Evolutionary conservation across 164 flowering plant genomes (phyloP).

Genomic region (Annona squamosa): DNA sequence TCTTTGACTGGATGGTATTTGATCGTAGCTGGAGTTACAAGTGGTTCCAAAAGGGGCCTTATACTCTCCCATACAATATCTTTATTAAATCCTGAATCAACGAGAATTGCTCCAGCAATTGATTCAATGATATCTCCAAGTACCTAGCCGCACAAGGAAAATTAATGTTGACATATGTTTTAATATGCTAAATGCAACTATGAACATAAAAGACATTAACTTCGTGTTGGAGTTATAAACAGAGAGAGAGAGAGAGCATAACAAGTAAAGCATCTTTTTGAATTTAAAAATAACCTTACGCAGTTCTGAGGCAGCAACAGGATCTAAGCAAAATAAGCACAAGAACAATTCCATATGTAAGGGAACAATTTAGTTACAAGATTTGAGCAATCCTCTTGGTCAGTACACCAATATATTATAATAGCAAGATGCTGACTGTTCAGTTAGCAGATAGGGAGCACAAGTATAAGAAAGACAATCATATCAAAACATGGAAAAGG

Average conservation of each 20-base stretch:
- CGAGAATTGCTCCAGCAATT: slow-evolving; percentile 75
- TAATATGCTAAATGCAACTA: background rate
- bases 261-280: background rate
- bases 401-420: too few relatives aligned
- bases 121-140: slow-evolving; percentile 93
- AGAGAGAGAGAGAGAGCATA: background rate
- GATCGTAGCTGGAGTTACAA: slow-evolving; percentile 59
- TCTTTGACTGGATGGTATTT: slow-evolving; percentile 55
- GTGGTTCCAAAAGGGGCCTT: slow-evolving; percentile 56
- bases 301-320: too few relatives aligned
- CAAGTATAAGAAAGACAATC: too few relatives aligned
- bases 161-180: background rate
- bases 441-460: too few relatives aligned
- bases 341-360: too few relatives aligned
- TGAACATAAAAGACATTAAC: background rate
- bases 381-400: too few relatives aligned
- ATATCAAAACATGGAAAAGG: too few relatives aligned
- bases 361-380: too few relatives aligned
- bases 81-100: slow-evolving; percentile 62
- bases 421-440: too few relatives aligned
- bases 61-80: slow-evolving; percentile 54
- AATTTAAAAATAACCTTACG: too few relatives aligned
- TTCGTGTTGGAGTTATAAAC: too few relatives aligned
- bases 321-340: too few relatives aligned
- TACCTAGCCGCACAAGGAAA: slow-evolving; percentile 35